Evolutionary conservation across 352 stramenopile species (phyloP), one percentile per base, ranked within the genome.

Genomic region (Phytopythium oedochilum): DNA sequence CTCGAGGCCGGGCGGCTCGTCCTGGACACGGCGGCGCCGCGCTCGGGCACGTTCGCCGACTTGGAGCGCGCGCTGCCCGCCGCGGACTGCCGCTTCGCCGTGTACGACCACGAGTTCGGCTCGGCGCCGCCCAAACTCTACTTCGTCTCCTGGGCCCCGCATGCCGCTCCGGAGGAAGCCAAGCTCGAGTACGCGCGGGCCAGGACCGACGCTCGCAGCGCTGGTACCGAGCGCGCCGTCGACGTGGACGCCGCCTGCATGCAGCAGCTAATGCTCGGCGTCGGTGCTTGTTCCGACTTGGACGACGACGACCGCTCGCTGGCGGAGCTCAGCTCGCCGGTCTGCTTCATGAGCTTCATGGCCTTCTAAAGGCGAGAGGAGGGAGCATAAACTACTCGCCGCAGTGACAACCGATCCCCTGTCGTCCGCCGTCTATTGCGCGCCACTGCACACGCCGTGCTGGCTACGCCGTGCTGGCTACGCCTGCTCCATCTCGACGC

Each of bases 161-260:
- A 80, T 29, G 89, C 77, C 61, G 89, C 82, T 45, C 75, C 84
- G 39, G 78, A 78, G 15, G 71, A 64, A 32, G 83, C 73, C 67
- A 94, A 92, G 64, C 93, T 92, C 79, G 81, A 81, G 44, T 95
- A 95, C 66, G 89, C 83, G 20, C 83, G 93, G 61, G 85, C 83
- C 54, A 95, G 93, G 76, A 83, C 64, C 59, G 75, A 77, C 44
- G 80, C 92, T 38, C 83, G 78, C 40, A 69, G 66, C 5, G 70
- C 87, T 20, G 90, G 80, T 47, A 75, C 90, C 23, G 83, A 77
- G 9, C 5, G 29, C 48, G 85, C 73, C 45, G 73, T 86, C 43
- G 85, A 93, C 38, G 70, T 95, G 42, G 92, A 88, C 55, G 85
- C 81, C 17, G 66, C 80, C 50, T 71, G 70, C 25, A 88, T 84